phyloP scores from a whole-genome alignment of 1,139 yeast species.

The Hemisphaericaspora xylofermentans region DNA sequence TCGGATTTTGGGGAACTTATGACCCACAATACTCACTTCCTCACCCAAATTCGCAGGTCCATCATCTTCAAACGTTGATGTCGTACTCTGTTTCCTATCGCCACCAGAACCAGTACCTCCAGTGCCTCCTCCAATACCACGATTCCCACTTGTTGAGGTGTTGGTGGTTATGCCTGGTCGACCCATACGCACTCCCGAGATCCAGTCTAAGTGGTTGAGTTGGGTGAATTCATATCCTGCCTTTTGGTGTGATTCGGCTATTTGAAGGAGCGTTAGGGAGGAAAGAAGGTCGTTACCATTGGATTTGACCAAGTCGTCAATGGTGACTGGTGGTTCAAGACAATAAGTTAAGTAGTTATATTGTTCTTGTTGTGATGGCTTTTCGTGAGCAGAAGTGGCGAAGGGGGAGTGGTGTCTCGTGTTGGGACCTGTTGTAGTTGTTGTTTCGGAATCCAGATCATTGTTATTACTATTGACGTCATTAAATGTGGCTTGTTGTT shows the following conservation, averaged over 20 bases:
- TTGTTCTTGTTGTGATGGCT: constrained; percentile 4
- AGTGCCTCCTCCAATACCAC: background rate
- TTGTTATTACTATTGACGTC: too few species aligned
- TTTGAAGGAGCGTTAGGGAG: constrained; percentile 33
- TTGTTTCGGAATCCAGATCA: constrained; percentile 20
- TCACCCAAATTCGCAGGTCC: constrained; percentile 79
- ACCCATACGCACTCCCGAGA: constrained; percentile 86
- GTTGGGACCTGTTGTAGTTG: constrained; percentile 5
- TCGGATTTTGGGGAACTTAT: constrained; percentile 80
- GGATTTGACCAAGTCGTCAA: constrained; percentile 33
- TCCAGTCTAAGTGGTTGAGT: constrained; percentile 82
- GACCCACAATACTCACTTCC: constrained; percentile 87
- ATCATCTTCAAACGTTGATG: constrained; percentile 31
- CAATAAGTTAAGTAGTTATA: constrained; percentile 38
- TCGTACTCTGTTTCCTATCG: background rate
- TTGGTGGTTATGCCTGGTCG: constrained; percentile 44
- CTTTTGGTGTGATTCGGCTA: constrained; percentile 31
- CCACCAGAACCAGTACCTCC: background rate
- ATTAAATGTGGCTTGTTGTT: too few species aligned
- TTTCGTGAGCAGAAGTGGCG: constrained; percentile 3
- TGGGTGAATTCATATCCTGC: constrained; percentile 30
- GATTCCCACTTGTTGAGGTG: too few species aligned
- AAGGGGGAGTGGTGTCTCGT: constrained; percentile 9
- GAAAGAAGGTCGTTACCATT: constrained; percentile 39
- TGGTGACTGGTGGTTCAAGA: constrained; percentile 38